A percentile compares a stretch with the other conserved stretches of the same genome.
These are phyloP conservation scores for Thielaviopsis cerberus DNA, from an alignment of 2,329 filamentous ascomycete genomes.

Conservation along the genomic window DNA sequence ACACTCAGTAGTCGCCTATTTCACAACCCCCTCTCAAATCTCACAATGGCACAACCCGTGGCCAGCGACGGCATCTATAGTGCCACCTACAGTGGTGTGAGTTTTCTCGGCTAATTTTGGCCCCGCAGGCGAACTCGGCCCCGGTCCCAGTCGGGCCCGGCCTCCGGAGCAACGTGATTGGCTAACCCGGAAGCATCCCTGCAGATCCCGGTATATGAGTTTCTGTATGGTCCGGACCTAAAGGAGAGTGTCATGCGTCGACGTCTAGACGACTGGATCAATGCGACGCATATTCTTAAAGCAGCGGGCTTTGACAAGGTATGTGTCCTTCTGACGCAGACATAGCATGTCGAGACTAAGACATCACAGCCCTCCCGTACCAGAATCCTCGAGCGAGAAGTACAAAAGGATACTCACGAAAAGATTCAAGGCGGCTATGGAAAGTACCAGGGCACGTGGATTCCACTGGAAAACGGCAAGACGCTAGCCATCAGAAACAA, in stretches of 20 bases:
- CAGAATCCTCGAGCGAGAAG: conserved; percentile 84
- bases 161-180: neutral
- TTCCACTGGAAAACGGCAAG: conserved; percentile 67
- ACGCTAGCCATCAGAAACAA: conserved; percentile 72
- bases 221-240: conserved; percentile 60
- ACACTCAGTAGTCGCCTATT: neutral
- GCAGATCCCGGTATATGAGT: conserved; percentile 89
- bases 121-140: neutral
- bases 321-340: neutral
- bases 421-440: conserved; percentile 97
- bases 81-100: conserved; percentile 51
- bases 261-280: conserved; percentile 88
- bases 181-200: conserved; percentile 10
- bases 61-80: conserved; percentile 34
- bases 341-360: neutral
- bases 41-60: neutral
- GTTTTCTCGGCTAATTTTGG: conserved; percentile 17
- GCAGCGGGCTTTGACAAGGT: conserved; percentile 85
- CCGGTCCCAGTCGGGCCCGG: neutral
- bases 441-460: conserved; percentile 99
- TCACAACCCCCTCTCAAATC: neutral
- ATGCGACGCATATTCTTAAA: conserved; percentile 97
- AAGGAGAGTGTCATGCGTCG: conserved; percentile 90
- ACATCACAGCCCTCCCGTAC: conserved; percentile 53
- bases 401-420: conserved; percentile 89